Evolutionary conservation across 352 stramenopile genomes (phyloP).

Genomic region (Globisporangium echinulatum): DNA sequence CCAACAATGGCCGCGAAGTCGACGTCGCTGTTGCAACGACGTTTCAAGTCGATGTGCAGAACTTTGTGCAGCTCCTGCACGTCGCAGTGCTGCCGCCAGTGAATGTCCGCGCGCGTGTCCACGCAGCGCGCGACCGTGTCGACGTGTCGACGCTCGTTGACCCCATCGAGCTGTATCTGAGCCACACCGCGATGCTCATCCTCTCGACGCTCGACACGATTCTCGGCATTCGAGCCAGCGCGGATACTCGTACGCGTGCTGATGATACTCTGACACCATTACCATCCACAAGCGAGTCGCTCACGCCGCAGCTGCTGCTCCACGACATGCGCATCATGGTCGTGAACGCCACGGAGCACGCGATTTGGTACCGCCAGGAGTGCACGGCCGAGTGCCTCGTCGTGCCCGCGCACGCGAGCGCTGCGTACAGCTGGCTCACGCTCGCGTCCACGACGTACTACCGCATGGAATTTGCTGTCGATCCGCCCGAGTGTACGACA

Average conservation of each 20-base stretch:
- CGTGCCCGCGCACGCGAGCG: slow-evolving; percentile 20
- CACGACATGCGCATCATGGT: slow-evolving; percentile 56
- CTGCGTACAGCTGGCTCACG: slow-evolving; percentile 70
- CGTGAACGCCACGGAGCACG: slow-evolving; percentile 30
- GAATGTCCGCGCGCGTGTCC: slow-evolving; percentile 35
- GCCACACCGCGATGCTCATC: slow-evolving; percentile 63
- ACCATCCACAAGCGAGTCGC: background rate
- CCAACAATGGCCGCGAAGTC: slow-evolving; percentile 11
- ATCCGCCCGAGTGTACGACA: too few relatives aligned
- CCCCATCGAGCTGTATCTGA: slow-evolving; percentile 50
- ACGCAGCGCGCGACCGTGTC: slow-evolving; percentile 21
- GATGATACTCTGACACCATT: too few relatives aligned
- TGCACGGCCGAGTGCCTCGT: slow-evolving; percentile 48
- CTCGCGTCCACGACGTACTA: slow-evolving; percentile 38
- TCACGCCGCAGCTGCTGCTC: slow-evolving; percentile 20
- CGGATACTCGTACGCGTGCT: background rate
- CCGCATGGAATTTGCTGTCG: slow-evolving; percentile 46
- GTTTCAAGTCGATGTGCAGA: slow-evolving; percentile 60
- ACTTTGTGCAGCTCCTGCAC: slow-evolving; percentile 64
- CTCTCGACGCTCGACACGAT: slow-evolving; percentile 50
- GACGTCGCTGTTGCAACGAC: slow-evolving; percentile 33
- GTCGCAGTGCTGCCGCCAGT: slow-evolving; percentile 57
- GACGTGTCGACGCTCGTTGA: slow-evolving; percentile 46
- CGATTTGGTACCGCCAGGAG: slow-evolving; percentile 64
- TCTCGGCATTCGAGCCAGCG: slow-evolving; percentile 5